Conservation (phyloP, 352 stramenopile species). For the Globisporangium nagaii region DNA sequence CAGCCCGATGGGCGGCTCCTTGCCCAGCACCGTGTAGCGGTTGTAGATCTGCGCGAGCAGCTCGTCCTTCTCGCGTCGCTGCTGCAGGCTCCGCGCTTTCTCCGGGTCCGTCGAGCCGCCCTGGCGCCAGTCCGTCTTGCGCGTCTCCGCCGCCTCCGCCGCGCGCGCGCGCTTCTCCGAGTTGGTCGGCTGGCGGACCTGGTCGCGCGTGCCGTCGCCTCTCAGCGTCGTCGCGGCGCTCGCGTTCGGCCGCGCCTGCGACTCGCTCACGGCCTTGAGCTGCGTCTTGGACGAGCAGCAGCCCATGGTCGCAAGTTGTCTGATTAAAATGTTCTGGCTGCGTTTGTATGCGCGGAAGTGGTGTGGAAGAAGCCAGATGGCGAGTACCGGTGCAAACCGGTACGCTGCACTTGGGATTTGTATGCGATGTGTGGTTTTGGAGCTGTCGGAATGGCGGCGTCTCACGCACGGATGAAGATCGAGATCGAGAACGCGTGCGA, state of each 20-base stretch:
- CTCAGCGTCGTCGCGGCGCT: constrained; percentile 1
- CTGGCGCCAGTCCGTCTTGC: constrained; percentile 73
- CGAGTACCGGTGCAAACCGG: too few relatives aligned
- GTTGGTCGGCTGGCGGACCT: constrained; percentile 33
- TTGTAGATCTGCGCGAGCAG: constrained; percentile 80
- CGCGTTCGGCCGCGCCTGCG: constrained; percentile 9
- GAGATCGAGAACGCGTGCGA: too few relatives aligned
- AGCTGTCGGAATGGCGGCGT: background rate
- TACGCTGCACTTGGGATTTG: too few relatives aligned
- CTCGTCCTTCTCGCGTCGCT: constrained; percentile 81
- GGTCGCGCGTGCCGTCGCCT: constrained; percentile 8
- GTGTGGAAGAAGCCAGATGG: too few relatives aligned
- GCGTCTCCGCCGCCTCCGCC: constrained; percentile 60
- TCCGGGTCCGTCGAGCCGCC: constrained; percentile 52
- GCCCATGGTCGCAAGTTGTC: constrained; percentile 31
- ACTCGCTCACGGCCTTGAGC: constrained; percentile 27
- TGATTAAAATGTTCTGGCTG: background rate
- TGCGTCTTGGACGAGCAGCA: constrained; percentile 65
- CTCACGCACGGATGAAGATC: too few relatives aligned
- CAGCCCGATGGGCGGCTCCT: constrained; percentile 77
- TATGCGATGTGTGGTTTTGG: too few relatives aligned
- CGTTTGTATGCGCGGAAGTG: background rate
- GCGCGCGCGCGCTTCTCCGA: constrained; percentile 62
- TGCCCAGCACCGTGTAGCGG: constrained; percentile 63
- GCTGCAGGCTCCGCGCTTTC: constrained; percentile 54